Evolutionary conservation across 352 stramenopile genomes (phyloP).

Genomic region (Lagenidium sp.): DNA sequence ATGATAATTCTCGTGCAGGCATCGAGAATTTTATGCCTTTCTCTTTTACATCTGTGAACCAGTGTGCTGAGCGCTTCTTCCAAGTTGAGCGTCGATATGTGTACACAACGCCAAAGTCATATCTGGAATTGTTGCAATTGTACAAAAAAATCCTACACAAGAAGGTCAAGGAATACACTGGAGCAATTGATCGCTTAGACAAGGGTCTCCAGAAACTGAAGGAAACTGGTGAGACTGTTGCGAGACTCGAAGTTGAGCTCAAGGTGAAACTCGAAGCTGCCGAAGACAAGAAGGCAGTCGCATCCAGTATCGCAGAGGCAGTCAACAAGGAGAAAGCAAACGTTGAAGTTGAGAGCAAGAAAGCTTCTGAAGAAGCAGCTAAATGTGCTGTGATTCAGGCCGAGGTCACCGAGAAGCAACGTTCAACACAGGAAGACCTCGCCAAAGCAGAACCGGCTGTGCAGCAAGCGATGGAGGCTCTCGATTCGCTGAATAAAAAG

Average conservation of each 20-base stretch:
- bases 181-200: constrained; percentile 86
- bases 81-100: constrained; percentile 88
- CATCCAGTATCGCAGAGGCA: constrained; percentile 91
- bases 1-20: constrained; percentile 60
- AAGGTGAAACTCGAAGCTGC: constrained; percentile 94
- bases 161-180: constrained; percentile 85
- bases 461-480: constrained; percentile 92
- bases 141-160: constrained; percentile 93
- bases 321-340: constrained; percentile 95
- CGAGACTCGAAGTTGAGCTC: constrained; percentile 89
- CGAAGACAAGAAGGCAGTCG: constrained; percentile 93
- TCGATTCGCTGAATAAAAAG: constrained; percentile 96
- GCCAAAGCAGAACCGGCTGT: constrained; percentile 93
- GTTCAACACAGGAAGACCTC: constrained; percentile 83
- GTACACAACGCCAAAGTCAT: constrained; percentile 95
- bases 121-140: constrained; percentile 90
- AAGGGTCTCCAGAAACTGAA: constrained; percentile 92
- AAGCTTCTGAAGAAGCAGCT: constrained; percentile 87
- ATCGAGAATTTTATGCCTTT: constrained; percentile 96
- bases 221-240: constrained; percentile 90
- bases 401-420: constrained; percentile 91
- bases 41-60: constrained; percentile 92
- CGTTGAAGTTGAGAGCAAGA: constrained; percentile 93
- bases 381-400: constrained; percentile 92
- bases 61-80: constrained; percentile 86